These are phyloP conservation scores for Pistacia atlantica DNA, from an alignment of 345 rosid genomes.

Conservation along the genomic window DNA sequence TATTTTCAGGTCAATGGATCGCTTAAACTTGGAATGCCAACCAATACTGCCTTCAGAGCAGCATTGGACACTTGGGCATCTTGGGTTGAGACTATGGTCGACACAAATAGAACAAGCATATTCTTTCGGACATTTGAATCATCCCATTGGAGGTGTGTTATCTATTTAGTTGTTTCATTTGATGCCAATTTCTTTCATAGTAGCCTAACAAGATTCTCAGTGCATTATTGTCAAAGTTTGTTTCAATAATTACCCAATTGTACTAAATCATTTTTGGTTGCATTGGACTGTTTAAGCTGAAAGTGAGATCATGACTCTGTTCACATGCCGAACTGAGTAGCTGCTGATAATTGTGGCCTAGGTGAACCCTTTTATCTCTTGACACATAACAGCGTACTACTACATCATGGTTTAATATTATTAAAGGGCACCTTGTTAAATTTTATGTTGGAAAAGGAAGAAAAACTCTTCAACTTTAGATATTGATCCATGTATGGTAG, in stretches of 20 bases:
- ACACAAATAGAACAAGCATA: slow-evolving; percentile 45
- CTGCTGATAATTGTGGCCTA: neutral
- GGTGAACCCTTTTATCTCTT: neutral
- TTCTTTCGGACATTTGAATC: slow-evolving; percentile 74
- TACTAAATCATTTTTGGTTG: too few relatives aligned
- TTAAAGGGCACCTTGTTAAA: neutral
- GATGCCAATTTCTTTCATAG: neutral
- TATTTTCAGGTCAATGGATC: slow-evolving; percentile 59
- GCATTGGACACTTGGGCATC: slow-evolving; percentile 52
- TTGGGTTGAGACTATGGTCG: slow-evolving; percentile 45
- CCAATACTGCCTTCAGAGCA: slow-evolving; percentile 38
- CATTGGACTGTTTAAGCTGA: neutral
- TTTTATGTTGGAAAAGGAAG: neutral
- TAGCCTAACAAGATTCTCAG: neutral
- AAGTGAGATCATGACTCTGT: neutral
- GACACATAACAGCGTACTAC: neutral
- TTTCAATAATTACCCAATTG: neutral
- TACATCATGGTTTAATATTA: neutral
- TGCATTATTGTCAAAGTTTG: neutral
- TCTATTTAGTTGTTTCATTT: slow-evolving; percentile 10
- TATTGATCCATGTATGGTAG: neutral
- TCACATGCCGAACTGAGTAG: neutral
- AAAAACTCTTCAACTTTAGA: neutral
- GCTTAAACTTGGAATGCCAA: slow-evolving; percentile 56
- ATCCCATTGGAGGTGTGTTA: slow-evolving; percentile 69